Percentiles rank a stretch among this genome's conserved stretches.
Conservation (phyloP, 2,329 filamentous ascomycete species). For the Ilyonectria robusta region DNA sequence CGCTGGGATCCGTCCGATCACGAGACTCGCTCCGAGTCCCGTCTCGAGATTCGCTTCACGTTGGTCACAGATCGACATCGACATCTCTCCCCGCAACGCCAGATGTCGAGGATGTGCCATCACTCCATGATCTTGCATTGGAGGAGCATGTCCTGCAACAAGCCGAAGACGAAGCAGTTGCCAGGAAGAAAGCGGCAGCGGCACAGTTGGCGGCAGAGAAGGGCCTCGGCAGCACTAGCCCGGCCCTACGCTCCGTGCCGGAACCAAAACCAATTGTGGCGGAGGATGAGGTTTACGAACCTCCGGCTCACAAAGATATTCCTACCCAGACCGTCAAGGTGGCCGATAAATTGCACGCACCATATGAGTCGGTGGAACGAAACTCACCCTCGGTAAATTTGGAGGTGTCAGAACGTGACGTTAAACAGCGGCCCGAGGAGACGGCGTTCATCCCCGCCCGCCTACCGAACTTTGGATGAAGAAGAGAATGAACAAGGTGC, state of each 20-base stretch:
- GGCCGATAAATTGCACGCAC: slow-evolving; percentile 12
- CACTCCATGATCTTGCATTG: slow-evolving; percentile 65
- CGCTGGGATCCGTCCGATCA: slow-evolving; percentile 62
- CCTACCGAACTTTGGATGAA: slow-evolving; percentile 69
- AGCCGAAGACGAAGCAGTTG: slow-evolving; percentile 68
- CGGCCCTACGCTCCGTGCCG: slow-evolving; percentile 21
- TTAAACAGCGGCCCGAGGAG: slow-evolving; percentile 31
- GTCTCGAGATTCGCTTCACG: slow-evolving; percentile 51
- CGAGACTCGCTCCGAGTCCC: slow-evolving; percentile 44
- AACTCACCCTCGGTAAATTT: slow-evolving; percentile 49
- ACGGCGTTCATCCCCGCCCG: slow-evolving; percentile 70
- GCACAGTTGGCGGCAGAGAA: slow-evolving; percentile 64
- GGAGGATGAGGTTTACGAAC: slow-evolving; percentile 51
- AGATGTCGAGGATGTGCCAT: slow-evolving; percentile 57
- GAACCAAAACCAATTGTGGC: slow-evolving; percentile 49
- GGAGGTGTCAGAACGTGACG: slow-evolving; percentile 5
- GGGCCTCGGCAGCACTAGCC: slow-evolving; percentile 56
- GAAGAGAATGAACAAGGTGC: background rate
- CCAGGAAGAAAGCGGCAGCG: slow-evolving; percentile 67
- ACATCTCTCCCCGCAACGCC: slow-evolving; percentile 53
- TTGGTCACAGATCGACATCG: slow-evolving; percentile 46
- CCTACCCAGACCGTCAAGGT: slow-evolving; percentile 32
- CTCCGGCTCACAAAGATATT: slow-evolving; percentile 27
- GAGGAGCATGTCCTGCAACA: slow-evolving; percentile 67
- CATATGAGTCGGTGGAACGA: slow-evolving; percentile 1